Conservation (phyloP, 345 rosid species). For the Microcos paniculata region DNA sequence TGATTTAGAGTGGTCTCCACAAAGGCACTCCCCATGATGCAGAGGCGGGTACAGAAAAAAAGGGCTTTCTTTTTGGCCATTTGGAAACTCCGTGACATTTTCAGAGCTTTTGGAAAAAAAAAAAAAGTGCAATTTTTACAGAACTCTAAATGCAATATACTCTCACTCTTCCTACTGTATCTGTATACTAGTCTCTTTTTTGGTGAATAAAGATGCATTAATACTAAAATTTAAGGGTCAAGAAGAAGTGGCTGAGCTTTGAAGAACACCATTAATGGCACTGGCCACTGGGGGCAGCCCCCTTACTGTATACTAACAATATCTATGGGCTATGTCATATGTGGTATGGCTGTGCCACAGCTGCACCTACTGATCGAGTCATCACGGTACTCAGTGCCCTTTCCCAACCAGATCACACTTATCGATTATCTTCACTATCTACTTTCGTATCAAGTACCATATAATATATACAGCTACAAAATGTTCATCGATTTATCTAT, state of each 20-base stretch:
- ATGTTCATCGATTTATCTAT: neutral
- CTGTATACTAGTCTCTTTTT: no score
- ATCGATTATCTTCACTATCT: neutral
- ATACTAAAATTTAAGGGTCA: no score
- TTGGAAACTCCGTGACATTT: slow-evolving; percentile 15
- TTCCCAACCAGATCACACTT: neutral
- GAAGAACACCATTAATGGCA: no score
- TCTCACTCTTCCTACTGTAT: neutral
- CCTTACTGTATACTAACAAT: no score
- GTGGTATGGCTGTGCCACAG: no score
- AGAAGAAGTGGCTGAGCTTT: no score
- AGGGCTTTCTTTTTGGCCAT: neutral
- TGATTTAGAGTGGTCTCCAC: slow-evolving; percentile 27
- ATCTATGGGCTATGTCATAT: no score
- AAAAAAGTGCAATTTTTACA: slow-evolving; percentile 1
- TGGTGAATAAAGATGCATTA: no score
- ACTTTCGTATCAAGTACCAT: neutral
- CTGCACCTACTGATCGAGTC: no score
- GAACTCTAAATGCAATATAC: neutral
- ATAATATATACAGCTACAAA: no score
- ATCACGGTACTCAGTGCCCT: no score
- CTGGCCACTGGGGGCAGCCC: no score
- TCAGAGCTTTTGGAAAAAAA: slow-evolving; percentile 16
- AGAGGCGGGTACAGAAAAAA: neutral
- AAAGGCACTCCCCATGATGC: slow-evolving; percentile 21